Evolutionary conservation across 345 rosid species (phyloP).

Genomic region (Cardamine resedifolia): DNA sequence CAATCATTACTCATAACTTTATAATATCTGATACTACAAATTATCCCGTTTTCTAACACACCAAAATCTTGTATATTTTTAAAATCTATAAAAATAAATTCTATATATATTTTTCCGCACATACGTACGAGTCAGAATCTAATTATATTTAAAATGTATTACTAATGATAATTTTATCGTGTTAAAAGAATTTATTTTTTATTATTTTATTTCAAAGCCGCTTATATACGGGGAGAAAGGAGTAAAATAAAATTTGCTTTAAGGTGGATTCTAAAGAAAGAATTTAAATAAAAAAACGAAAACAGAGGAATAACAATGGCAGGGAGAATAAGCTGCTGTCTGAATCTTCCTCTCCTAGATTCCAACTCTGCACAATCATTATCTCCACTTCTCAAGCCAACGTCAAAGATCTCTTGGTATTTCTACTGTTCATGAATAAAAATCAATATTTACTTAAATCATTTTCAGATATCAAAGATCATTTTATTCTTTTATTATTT

Average conservation of each 20-base stretch:
- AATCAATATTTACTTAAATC: neutral
- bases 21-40: too few relatives aligned
- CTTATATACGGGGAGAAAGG: neutral
- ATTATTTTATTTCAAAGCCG: neutral
- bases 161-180: too few relatives aligned
- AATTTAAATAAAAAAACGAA: neutral
- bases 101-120: too few relatives aligned
- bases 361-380: neutral
- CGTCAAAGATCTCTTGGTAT: constrained; percentile 22
- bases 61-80: too few relatives aligned
- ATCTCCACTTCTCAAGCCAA: constrained; percentile 7
- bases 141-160: too few relatives aligned
- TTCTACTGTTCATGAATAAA: neutral
- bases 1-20: too few relatives aligned
- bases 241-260: constrained; percentile 5
- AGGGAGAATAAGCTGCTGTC: constrained; percentile 42
- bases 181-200: too few relatives aligned
- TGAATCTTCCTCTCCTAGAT: constrained; percentile 45
- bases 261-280: constrained; percentile 32
- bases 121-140: too few relatives aligned
- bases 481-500: neutral
- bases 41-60: too few relatives aligned
- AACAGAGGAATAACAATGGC: constrained; percentile 43
- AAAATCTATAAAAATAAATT: too few relatives aligned
- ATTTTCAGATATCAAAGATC: neutral